Base-by-base conservation (phyloP, 2,329 filamentous ascomycete genomes). In the Seiridium unicorne region DNA sequence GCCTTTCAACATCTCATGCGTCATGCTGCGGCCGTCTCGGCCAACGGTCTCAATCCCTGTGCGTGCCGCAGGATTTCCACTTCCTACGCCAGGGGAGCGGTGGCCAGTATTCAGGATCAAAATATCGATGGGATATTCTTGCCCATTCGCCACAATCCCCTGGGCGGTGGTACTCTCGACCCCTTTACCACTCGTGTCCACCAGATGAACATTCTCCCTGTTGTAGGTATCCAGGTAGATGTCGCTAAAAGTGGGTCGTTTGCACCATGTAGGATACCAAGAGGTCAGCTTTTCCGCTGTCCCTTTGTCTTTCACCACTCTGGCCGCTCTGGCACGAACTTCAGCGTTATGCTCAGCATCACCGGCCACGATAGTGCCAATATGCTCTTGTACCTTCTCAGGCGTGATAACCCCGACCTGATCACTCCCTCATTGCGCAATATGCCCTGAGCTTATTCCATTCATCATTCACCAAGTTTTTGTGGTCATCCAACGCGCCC, bases 231-330 rank as follows among this genome's bases (percentile, higher is more conserved):
- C 67, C 0, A 89, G 77, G 65, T 86, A 89, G 4, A 80, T 77
- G 65, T 89, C 84, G 70, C 84, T 84, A 71, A 88, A 89, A 46
- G 76, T 81, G 0, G 86, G 85, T 0, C 87, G 80, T 69, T 89
- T 89, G 75, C 87, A 89, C 79, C 82, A 87, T 0, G 73, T 72
- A 0, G 82, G 79, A 66, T 89, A 89, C 82, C 83, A 87, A 0
- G 84, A 75, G 66, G 85, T 84, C 44, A 59, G 51, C n/a, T 53
- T 54, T 3, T 53, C 48, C 6, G 58, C 57, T 26, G 57, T 59
- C 3, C 54, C 48, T 31, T 44, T 44, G 32, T 59, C 49, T 13
- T 53, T 34, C 1, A 59, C 57, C 32, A 53, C 42, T 4, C 46
- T 8, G 10, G 57, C 26, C 8, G 54, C 57, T 18, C 57, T 44